Evolutionary conservation across 371 early-diverging fungal genomes (phyloP), one percentile per base, ranked within the genome.

Genomic region (Mortierella sp.): DNA sequence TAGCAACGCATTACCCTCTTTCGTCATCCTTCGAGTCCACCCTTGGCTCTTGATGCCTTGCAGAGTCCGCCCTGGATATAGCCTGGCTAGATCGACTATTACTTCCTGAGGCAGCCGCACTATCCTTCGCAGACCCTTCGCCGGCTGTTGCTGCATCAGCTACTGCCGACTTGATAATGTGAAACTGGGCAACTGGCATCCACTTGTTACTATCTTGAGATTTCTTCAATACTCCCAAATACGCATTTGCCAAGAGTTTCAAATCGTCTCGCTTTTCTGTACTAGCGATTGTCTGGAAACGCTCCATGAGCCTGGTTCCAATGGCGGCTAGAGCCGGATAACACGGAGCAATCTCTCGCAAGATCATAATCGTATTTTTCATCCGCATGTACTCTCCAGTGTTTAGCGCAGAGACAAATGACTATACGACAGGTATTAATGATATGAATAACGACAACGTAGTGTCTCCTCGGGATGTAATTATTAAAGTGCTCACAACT

Each of bases 321-420:
- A 93, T 83, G 26, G 87, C 81, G 1, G 70, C 73, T 10, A 90
- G 86, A 1, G 83, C 80, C 3, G 96, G 96, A 78, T 91, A 95
- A 66, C 87, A 85, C 12, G 89, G 84, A 8, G 84, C 75, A 22
- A 95, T 87, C 57, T 90, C 88, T 39, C 90, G 90, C 22, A 96
- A 83, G 12, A 94, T 88, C 54, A 93, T 79, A 62, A 94, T 92
- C 0, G 93, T 84, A 70, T 96, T 96, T 16, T 93, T 90, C 70
- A 93, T 91, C 66, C 90, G 88, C 73, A 92, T 90, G 49, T 90
- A 88, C 70, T 95, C 94, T 10, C 83, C 85, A 0, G 93, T 93
- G 20, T 86, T 84, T 10, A 96, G 73, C 22, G 91, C 83, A 4
- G 55, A 47, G 16, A 51, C 28, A 78, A 52, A 52, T 9, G 20